Base-by-base conservation (phyloP, 352 stramenopile species). In the Pythium phragmiticola region DNA sequence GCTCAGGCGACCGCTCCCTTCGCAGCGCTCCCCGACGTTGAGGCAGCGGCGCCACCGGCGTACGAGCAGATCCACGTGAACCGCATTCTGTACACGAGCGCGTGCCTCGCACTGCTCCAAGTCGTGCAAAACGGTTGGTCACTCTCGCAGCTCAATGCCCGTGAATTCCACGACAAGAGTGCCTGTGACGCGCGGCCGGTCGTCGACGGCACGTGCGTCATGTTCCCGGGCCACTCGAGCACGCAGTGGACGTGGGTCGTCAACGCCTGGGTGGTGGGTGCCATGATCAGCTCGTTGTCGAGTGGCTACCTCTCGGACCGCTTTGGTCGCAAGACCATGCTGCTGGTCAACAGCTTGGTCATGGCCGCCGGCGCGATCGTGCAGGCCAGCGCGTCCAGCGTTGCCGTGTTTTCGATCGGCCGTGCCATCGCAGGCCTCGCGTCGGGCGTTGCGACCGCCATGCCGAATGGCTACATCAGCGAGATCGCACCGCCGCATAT, bases 91-190 rank as follows among this genome's bases (percentile, higher is more conserved):
- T 63, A 63, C 57, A 63, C 33, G 2, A 92, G 81, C 46, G 63
- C 79, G 7, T 34, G 71, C 6, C 65, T 93, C 23, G 64, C 69
- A 45, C 51, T 88, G 46, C 52, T 91, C 28, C 77, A 82, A 39
- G 57, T 76, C 6, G 72, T 82, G 58, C 78, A 90, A 69, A 75
- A 77, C 59, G 73, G 80, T 62, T 70, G 80, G 84, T 80, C 75
- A 9, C 78, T 80, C 6, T 76, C 75, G 12, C 84, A 93, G 53
- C 69, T 90, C 65, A 90, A 90, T 68, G 67, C 84, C 30, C 80
- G 68, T 16, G 61, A 67, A 11, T 89, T 84, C 69, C 73, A 84
- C 61, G 64, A 84, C 66, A 70, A 74, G 23, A 66, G 75, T 17
- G 69, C 71, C 34, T 90, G 82, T 58, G 69, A 75, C 42, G 72